These are phyloP conservation scores for Sporothrix curviconia DNA, from an alignment of 2,329 filamentous ascomycete species.

Conservation along the genomic window DNA sequence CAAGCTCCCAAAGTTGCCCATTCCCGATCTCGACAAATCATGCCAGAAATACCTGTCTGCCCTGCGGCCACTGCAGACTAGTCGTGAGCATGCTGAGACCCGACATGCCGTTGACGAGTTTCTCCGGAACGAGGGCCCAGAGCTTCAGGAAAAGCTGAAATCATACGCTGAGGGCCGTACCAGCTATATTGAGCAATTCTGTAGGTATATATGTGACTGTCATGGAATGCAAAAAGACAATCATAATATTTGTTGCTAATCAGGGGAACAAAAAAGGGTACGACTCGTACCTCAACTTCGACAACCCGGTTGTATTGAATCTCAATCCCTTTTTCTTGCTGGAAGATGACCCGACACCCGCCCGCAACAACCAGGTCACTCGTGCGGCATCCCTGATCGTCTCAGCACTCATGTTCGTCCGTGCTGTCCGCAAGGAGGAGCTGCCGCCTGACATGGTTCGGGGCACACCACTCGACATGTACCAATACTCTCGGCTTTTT, in stretches of 20 bases:
- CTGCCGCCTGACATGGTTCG: constrained; percentile 80
- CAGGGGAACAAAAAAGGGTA: constrained; percentile 61
- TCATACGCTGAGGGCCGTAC: constrained; percentile 84
- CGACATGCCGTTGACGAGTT: constrained; percentile 77
- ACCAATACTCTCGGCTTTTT: constrained; percentile 92
- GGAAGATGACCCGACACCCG: constrained; percentile 94
- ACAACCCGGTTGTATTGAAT: constrained; percentile 95
- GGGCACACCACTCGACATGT: constrained; percentile 89
- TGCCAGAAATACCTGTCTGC: constrained; percentile 73
- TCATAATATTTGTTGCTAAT: no score
- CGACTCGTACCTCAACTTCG: constrained; percentile 95
- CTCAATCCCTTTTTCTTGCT: constrained; percentile 96
- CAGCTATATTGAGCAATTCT: constrained; percentile 98
- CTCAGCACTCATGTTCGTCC: constrained; percentile 84
- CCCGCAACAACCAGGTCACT: constrained; percentile 92
- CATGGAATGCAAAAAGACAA: no score
- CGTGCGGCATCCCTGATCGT: constrained; percentile 86
- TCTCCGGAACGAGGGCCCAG: constrained; percentile 69
- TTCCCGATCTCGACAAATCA: constrained; percentile 76
- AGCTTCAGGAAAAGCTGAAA: constrained; percentile 81
- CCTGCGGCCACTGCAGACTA: constrained; percentile 71
- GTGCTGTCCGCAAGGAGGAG: constrained; percentile 88
- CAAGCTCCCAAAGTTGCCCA: constrained; percentile 82
- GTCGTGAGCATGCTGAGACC: constrained; percentile 77
- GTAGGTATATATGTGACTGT: constrained; percentile 54